Base-by-base conservation (phyloP, 2,329 filamentous ascomycete species). In the Thelonectria discophora region DNA sequence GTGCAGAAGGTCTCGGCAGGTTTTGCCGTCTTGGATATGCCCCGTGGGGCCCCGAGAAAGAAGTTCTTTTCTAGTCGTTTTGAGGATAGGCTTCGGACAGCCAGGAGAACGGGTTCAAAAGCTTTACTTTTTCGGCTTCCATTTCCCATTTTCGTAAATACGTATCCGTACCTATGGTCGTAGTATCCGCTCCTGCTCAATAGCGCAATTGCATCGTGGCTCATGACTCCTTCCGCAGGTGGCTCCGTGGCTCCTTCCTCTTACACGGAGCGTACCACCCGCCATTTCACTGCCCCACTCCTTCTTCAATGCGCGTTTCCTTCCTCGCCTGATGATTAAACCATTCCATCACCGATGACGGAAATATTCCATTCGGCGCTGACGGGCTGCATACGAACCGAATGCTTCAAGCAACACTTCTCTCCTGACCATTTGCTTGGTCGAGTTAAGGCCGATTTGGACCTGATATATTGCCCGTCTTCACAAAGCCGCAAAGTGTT, bases 201-300 rank as follows among this genome's bases (percentile, higher is more conserved):
- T 30, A 30, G 27, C 5, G 6, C 8, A 5, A 2, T 30, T 8
- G 27, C 27, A 30, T 30, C 27, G 27, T 30, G 27, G 27, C 27
- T 30, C 27, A 30, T 30, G 27, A 30, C 27, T 30, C 27, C 27
- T 30, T 30, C 27, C 27, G 27, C 27, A 7, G 27, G 27, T 3
- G 27, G 27, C 27, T 30, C 27, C n/a, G 18, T 45, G 42, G 42
- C 42, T 45, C 34, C 34, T 37, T 37, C 34, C 15, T 37, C 40
- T 8, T 47, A 30, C 45, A 15, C 45, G 59, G 60, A 64, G 66
- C 40, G 64, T 67, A 34, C 64, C 61, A 64, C 62, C 20, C 39
- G 9, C 20, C 20, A 21, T 10, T 17, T 47, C 8, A 15, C 20
- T 15, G 37, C 55, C 60, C 63, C 54, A 55, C 62, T 59, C 40